Conservation (phyloP, 768 basidiomycete genomes). For the Crassisporium funariophilum region DNA sequence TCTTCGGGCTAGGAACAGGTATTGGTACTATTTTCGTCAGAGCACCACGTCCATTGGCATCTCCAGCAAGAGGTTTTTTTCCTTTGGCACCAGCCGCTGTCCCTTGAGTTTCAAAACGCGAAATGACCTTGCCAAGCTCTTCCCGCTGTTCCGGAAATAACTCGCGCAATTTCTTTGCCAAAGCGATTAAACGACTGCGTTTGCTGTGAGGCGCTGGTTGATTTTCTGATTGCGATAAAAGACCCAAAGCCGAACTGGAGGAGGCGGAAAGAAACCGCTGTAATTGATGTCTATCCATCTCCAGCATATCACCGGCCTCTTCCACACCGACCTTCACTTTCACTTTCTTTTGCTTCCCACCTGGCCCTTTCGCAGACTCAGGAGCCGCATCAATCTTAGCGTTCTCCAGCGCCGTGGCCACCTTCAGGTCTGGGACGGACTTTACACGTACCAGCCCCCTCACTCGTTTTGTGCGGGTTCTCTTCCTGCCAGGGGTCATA, state of each 20-base stretch:
- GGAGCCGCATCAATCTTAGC: conserved; percentile 4
- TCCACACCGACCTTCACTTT: conserved; percentile 4
- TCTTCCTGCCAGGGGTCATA: too few relatives aligned
- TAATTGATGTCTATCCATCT: conserved; percentile 14
- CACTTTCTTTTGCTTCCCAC: background rate
- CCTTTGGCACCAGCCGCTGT: conserved; percentile 10
- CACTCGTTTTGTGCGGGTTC: conserved; percentile 14
- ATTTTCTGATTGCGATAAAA: conserved; percentile 5
- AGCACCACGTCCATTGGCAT: conserved; percentile 3
- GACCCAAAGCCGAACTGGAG: conserved; percentile 7
- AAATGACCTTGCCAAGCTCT: conserved; percentile 28
- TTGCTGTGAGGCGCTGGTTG: conserved; percentile 23
- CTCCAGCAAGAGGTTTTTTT: conserved; percentile 8
- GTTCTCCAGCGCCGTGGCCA: too few relatives aligned
- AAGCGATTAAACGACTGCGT: conserved; percentile 48
- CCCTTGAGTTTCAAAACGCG: conserved; percentile 22
- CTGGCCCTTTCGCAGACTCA: background rate
- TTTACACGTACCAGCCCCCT: conserved; percentile 13
- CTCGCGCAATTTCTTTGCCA: conserved; percentile 58
- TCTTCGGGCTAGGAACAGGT: conserved; percentile 12
- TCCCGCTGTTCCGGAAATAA: conserved; percentile 55
- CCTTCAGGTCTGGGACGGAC: conserved; percentile 19
- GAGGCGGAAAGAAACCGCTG: conserved; percentile 13
- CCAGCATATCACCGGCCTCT: conserved; percentile 12
- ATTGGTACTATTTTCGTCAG: conserved; percentile 11